These are phyloP conservation scores for Tremella fuciformis DNA, from an alignment of 768 basidiomycete genomes.

Conservation along the genomic window DNA sequence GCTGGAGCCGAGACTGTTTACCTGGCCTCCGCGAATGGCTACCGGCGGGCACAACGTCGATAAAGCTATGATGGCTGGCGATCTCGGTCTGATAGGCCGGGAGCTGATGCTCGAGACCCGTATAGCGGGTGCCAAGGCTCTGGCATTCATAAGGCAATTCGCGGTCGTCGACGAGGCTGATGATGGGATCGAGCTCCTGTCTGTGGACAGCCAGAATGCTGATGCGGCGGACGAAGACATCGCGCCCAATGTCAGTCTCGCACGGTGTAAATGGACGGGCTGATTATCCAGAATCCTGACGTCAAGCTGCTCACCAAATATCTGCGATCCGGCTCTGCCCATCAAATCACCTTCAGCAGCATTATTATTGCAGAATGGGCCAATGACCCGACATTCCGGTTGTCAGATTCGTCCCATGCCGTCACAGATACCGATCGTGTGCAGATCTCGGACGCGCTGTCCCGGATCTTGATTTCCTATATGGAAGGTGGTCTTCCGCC, in stretches of 20 bases:
- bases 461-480: constrained; percentile 65
- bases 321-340: constrained; percentile 80
- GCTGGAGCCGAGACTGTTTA: constrained; percentile 69
- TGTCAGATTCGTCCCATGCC: constrained; percentile 25
- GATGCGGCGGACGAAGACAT: not conserved
- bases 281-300: constrained; percentile 58
- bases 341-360: constrained; percentile 82
- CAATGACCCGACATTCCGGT: constrained; percentile 48
- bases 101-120: constrained; percentile 78
- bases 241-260: not conserved
- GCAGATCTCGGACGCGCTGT: constrained; percentile 64
- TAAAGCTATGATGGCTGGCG: constrained; percentile 89
- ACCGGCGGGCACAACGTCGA: constrained; percentile 78
- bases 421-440: constrained; percentile 49
- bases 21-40: constrained; percentile 57
- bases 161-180: constrained; percentile 53
- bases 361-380: constrained; percentile 93
- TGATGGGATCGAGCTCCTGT: constrained; percentile 50
- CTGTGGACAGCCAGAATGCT: constrained; percentile 49
- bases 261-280: not conserved
- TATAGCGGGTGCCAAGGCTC: constrained; percentile 70
- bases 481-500: constrained; percentile 71
- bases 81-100: constrained; percentile 72
- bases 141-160: constrained; percentile 56
- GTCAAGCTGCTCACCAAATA: constrained; percentile 77